phyloP scores from a whole-genome alignment of 2,329 filamentous ascomycete species.

The Ophiocordyceps robertsii region DNA sequence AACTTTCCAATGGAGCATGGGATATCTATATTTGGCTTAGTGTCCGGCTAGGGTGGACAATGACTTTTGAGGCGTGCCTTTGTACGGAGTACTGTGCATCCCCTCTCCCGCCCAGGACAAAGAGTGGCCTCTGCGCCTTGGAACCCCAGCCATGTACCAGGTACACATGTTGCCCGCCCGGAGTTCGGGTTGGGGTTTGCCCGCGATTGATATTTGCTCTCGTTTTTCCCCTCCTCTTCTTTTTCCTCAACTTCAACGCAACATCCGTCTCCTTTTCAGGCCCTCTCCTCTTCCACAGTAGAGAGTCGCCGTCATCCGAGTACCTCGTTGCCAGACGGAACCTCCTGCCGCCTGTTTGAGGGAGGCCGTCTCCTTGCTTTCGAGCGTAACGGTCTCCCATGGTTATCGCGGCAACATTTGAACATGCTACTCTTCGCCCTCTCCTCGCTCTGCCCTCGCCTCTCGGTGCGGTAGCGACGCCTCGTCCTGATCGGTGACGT shows the following conservation, averaged over 20 bases:
- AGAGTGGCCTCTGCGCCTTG: no score
- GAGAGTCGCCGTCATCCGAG: slow-evolving; percentile 10
- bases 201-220: background rate
- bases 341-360: slow-evolving; percentile 26
- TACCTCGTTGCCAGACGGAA: slow-evolving; percentile 21
- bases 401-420: slow-evolving; percentile 27
- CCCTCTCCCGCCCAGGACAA: no score
- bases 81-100: no score
- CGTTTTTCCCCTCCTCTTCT: slow-evolving; percentile 8
- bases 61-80: no score
- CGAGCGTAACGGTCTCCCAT: slow-evolving; percentile 26
- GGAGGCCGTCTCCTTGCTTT: slow-evolving; percentile 22
- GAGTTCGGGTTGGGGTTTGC: background rate
- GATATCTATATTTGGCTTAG: no score
- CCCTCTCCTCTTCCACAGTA: slow-evolving; percentile 6
- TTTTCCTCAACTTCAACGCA: slow-evolving; percentile 13
- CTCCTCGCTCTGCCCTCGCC: no score
- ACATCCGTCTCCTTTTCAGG: slow-evolving; percentile 8
- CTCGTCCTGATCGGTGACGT: no score
- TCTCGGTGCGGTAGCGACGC: no score
- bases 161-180: background rate
- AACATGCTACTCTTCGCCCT: no score
- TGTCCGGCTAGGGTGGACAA: no score
- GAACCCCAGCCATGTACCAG: no score
- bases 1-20: no score